Conservation (phyloP, 495 filamentous ascomycete species). For the Trichoderma asperelloides region DNA sequence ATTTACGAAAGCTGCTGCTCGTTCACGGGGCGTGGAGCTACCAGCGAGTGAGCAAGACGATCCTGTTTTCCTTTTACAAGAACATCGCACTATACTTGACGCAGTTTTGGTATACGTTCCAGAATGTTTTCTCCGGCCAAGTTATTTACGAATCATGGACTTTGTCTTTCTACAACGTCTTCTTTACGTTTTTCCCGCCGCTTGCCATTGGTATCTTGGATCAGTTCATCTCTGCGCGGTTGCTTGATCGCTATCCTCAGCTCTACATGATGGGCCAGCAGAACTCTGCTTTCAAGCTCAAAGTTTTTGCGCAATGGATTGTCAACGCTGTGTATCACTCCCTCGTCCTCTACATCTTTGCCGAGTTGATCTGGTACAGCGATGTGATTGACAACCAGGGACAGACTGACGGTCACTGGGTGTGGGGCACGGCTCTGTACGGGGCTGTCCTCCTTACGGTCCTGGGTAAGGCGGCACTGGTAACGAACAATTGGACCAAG, state of each 20-base stretch:
- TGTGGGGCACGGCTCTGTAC: constrained; percentile 91
- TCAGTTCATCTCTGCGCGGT: constrained; percentile 90
- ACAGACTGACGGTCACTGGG: constrained; percentile 83
- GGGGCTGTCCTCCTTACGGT: constrained; percentile 85
- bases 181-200: constrained; percentile 92
- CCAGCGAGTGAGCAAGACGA: constrained; percentile 90
- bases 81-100: constrained; percentile 98
- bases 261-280: constrained; percentile 90
- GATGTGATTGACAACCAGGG: constrained; percentile 72
- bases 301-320: constrained; percentile 89
- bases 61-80: constrained; percentile 98
- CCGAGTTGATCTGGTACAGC: constrained; percentile 66
- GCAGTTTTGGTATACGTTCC: constrained; percentile 98
- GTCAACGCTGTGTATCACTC: constrained; percentile 94
- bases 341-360: constrained; percentile 78
- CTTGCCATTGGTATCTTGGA: constrained; percentile 96
- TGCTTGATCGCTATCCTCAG: constrained; percentile 96
- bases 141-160: constrained; percentile 99
- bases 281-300: constrained; percentile 83
- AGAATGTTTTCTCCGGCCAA: constrained; percentile 95
- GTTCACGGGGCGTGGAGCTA: constrained; percentile 98
- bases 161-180: constrained; percentile 97
- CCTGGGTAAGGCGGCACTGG: constrained; percentile 87
- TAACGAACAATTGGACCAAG: constrained; percentile 98
- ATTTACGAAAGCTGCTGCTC: constrained; percentile 84